Evolutionary conservation across 345 rosid genomes (phyloP).

Genomic region (Euphorbia lathyris): DNA sequence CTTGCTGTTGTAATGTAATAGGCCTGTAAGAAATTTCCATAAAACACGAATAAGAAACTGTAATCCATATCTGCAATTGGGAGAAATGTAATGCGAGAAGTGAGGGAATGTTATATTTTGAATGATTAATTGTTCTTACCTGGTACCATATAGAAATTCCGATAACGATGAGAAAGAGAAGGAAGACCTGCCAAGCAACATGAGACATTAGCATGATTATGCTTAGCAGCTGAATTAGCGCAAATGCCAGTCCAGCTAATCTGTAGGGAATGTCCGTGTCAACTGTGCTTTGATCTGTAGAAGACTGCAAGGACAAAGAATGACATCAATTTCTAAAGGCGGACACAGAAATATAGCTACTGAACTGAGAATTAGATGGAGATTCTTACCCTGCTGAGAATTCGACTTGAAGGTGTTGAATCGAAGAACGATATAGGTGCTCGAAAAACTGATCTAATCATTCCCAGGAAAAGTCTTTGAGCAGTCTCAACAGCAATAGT

Average conservation of each 20-base stretch:
- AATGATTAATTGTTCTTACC: conserved; percentile 32
- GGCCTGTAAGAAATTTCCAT: conserved; percentile 40
- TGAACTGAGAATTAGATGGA: background rate
- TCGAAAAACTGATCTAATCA: conserved; percentile 55
- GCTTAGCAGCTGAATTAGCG: conserved; percentile 68
- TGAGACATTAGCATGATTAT: conserved; percentile 58
- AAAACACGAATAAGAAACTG: background rate
- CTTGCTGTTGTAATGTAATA: conserved; percentile 82
- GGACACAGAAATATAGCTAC: background rate
- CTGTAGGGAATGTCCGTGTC: conserved; percentile 77
- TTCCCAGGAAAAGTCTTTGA: conserved; percentile 51
- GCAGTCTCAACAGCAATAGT: conserved; percentile 59
- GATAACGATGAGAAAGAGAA: conserved; percentile 50
- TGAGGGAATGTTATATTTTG: background rate
- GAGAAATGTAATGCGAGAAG: background rate
- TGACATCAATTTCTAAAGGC: background rate
- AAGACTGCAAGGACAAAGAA: conserved; percentile 42
- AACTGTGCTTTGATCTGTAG: conserved; percentile 68
- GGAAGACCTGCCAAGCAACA: conserved; percentile 62
- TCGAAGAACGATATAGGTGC: conserved; percentile 70
- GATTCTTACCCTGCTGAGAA: conserved; percentile 54
- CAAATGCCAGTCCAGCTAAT: conserved; percentile 70
- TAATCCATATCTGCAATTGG: too few species aligned
- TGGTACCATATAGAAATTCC: conserved; percentile 62
- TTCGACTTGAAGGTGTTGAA: conserved; percentile 66